phyloP scores from a whole-genome alignment of 1,139 yeast species.

The Sugiyamaella sp. region DNA sequence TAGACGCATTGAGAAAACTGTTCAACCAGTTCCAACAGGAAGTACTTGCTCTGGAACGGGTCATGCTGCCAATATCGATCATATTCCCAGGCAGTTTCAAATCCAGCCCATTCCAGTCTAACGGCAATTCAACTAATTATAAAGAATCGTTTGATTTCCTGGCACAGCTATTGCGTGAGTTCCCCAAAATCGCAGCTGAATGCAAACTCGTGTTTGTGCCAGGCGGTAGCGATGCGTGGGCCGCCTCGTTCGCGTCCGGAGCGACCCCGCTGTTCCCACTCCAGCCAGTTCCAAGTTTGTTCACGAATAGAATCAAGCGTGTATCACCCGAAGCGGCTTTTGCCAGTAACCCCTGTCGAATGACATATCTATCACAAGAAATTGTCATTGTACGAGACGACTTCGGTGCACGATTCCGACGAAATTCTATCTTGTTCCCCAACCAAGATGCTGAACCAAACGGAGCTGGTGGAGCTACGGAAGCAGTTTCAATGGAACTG shows the following conservation, averaged over 20 bases:
- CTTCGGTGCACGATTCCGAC: conserved; percentile 61
- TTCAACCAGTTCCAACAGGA: conserved; percentile 52
- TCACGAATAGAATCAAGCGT: conserved; percentile 67
- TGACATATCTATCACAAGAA: conserved; percentile 83
- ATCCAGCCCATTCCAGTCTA: conserved; percentile 62
- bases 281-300: conserved; percentile 65
- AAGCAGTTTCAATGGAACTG: conserved; percentile 19
- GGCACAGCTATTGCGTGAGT: conserved; percentile 57
- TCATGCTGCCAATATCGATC: conserved; percentile 58
- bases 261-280: conserved; percentile 73
- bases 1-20: conserved; percentile 65
- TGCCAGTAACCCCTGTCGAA: conserved; percentile 76
- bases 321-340: conserved; percentile 68
- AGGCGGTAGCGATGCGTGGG: conserved; percentile 95
- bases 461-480: conserved; percentile 15
- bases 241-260: conserved; percentile 69
- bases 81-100: conserved; percentile 71
- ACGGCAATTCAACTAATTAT: conserved; percentile 53
- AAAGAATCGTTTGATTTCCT: conserved; percentile 74
- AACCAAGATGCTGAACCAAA: conserved; percentile 10
- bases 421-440: conserved; percentile 65
- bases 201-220: conserved; percentile 72
- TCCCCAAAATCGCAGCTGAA: conserved; percentile 45
- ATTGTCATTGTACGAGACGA: conserved; percentile 75
- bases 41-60: conserved; percentile 45